Evolutionary conservation across 2,329 filamentous ascomycete species (phyloP).

Genomic region (Colletotrichum destructivum): DNA sequence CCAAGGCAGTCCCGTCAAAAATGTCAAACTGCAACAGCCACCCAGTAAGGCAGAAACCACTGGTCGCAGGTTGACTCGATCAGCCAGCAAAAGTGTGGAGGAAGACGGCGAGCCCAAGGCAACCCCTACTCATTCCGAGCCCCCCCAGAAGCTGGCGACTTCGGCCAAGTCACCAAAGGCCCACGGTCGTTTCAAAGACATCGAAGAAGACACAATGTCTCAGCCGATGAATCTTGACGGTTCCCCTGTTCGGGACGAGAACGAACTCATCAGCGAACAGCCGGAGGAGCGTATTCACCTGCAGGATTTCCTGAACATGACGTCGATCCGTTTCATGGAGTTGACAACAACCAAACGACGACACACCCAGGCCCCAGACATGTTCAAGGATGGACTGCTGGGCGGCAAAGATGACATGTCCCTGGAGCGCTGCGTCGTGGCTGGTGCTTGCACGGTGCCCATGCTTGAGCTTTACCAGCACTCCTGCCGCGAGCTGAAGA

Average conservation of each 20-base stretch:
- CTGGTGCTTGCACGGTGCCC: conserved; percentile 90
- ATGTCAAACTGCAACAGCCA: conserved; percentile 77
- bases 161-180: conserved; percentile 69
- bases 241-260: conserved; percentile 56
- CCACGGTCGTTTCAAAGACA: conserved; percentile 69
- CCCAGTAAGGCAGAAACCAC: conserved; percentile 77
- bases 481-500: conserved; percentile 95
- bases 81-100: conserved; percentile 64
- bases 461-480: conserved; percentile 97
- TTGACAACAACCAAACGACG: conserved; percentile 95
- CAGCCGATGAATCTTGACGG: conserved; percentile 63
- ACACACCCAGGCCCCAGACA: conserved; percentile 79
- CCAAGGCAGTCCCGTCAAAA: conserved; percentile 84
- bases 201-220: conserved; percentile 62
- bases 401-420: conserved; percentile 67
- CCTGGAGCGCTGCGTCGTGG: conserved; percentile 86
- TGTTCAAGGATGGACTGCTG: conserved; percentile 59
- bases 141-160: conserved; percentile 61
- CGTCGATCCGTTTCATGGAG: conserved; percentile 98
- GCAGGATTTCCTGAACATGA: conserved; percentile 94
- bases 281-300: conserved; percentile 80
- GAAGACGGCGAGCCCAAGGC: conserved; percentile 51
- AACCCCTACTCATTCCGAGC: conserved; percentile 61
- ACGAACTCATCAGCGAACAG: conserved; percentile 63
- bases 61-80: conserved; percentile 70